Conservation (phyloP, 2,329 filamentous ascomycete species). For the Alternaria metachromatica region DNA sequence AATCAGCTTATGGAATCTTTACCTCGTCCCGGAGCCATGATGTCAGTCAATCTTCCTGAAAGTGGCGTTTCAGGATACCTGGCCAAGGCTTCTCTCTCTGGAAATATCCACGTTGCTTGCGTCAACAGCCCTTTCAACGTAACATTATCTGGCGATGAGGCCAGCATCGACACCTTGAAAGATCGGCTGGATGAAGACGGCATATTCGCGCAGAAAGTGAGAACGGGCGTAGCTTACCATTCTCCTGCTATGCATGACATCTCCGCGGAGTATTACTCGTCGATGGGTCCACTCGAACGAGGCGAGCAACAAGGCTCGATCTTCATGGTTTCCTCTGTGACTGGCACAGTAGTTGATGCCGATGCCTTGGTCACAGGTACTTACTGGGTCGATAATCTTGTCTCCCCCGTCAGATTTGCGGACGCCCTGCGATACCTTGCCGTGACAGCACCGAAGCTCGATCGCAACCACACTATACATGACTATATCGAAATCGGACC, state of each 20-base stretch:
- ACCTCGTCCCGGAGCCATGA: neutral
- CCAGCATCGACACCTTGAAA: neutral
- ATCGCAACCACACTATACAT: neutral
- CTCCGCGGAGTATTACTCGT: neutral
- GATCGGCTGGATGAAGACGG: neutral
- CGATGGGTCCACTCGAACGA: neutral
- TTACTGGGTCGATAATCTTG: constrained; percentile 48
- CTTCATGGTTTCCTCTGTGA: neutral
- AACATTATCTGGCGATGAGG: constrained; percentile 52
- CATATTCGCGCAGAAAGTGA: neutral
- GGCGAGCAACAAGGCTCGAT: neutral
- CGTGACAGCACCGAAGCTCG: neutral
- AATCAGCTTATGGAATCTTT: neutral
- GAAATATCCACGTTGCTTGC: constrained; percentile 5
- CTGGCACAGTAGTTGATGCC: neutral
- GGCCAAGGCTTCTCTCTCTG: neutral
- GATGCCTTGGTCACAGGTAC: constrained; percentile 22
- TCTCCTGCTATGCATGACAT: neutral
- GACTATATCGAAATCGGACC: constrained; percentile 39
- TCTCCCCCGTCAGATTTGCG: constrained; percentile 44
- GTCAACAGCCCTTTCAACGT: constrained; percentile 22
- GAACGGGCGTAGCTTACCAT: neutral
- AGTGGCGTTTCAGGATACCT: neutral
- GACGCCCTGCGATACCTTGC: constrained; percentile 1
- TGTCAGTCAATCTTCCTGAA: neutral